A percentile compares a stretch with the other conserved stretches of the same genome.
These are phyloP conservation scores for Saccharomyces kudriavzevii DNA, from an alignment of 805 yeast genomes.

Conservation along the genomic window DNA sequence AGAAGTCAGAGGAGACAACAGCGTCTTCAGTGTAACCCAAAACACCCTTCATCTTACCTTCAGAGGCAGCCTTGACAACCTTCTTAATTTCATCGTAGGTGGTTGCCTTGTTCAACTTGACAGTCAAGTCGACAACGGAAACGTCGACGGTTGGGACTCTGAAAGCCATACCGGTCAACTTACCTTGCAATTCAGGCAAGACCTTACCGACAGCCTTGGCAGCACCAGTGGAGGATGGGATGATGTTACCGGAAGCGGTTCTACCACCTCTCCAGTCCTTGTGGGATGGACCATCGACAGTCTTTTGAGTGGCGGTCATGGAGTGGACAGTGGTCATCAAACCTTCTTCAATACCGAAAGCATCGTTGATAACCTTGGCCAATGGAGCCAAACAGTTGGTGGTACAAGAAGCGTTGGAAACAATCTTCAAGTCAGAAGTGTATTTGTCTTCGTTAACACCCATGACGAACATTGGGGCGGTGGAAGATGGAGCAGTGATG, in stretches of 20 bases:
- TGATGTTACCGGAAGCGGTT: conserved; percentile 68
- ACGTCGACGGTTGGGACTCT: conserved; percentile 71
- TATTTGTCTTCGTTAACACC: conserved; percentile 62
- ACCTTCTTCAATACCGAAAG: conserved; percentile 64
- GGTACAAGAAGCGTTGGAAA: conserved; percentile 68
- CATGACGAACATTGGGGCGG: conserved; percentile 67
- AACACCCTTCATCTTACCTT: conserved; percentile 54
- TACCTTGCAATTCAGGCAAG: conserved; percentile 63
- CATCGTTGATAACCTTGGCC: conserved; percentile 60
- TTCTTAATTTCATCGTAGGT: conserved; percentile 58
- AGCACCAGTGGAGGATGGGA: conserved; percentile 71
- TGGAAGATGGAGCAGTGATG: conserved; percentile 64
- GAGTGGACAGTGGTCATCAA: conserved; percentile 71
- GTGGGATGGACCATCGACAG: conserved; percentile 71
- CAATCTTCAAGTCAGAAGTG: conserved; percentile 47
- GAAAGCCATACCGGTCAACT: conserved; percentile 65
- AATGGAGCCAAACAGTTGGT: conserved; percentile 70
- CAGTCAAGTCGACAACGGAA: conserved; percentile 64
- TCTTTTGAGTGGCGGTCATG: conserved; percentile 64
- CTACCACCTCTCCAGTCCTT: conserved; percentile 79
- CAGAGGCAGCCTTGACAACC: conserved; percentile 50
- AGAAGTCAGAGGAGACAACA: conserved; percentile 64
- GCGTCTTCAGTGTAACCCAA: conserved; percentile 65
- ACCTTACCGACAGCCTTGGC: conserved; percentile 73
- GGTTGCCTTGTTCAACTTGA: conserved; percentile 48